Evolutionary conservation across 768 basidiomycete genomes (phyloP).

Genomic region (Collybia nuda): DNA sequence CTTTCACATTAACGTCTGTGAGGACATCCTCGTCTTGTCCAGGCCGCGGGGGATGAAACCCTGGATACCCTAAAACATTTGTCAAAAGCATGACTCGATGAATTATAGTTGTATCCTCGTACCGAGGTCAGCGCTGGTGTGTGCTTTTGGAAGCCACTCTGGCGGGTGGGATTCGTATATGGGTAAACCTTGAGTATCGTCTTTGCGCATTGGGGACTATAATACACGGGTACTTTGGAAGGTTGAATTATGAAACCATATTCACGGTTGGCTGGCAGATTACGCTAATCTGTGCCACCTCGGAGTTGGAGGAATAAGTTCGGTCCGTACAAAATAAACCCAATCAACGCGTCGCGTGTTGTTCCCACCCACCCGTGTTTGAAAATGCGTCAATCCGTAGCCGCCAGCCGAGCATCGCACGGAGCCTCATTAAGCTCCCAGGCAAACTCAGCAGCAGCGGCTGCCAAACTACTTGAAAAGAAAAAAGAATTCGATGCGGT

Average conservation of each 20-base stretch:
- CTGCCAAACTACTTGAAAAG: constrained; percentile 66
- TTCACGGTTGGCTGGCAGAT: too few relatives aligned
- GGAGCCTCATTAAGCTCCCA: constrained; percentile 35
- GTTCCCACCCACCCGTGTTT: too few relatives aligned
- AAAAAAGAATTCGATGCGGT: constrained; percentile 82
- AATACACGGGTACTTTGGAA: constrained; percentile 2
- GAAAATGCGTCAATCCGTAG: constrained; percentile 57
- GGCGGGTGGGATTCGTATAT: constrained; percentile 71
- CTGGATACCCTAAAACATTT: constrained; percentile 59
- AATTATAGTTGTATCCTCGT: constrained; percentile 13
- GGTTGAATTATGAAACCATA: neutral
- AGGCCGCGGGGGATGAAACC: constrained; percentile 74
- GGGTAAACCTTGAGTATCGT: constrained; percentile 35
- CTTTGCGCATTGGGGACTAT: constrained; percentile 31
- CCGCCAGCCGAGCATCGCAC: constrained; percentile 51
- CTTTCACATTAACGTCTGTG: constrained; percentile 61
- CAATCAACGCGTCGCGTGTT: constrained; percentile 18
- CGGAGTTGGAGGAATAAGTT: constrained; percentile 3
- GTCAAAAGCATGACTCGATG: neutral
- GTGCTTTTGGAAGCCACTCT: constrained; percentile 68
- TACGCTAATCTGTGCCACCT: neutral
- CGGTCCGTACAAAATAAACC: constrained; percentile 7
- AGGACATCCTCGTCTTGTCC: constrained; percentile 76
- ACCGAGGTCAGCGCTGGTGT: constrained; percentile 72
- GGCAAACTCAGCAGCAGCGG: constrained; percentile 44